Evolutionary conservation across 208 protist species (phyloP).

Genomic region (Wallacemonas sp.): DNA sequence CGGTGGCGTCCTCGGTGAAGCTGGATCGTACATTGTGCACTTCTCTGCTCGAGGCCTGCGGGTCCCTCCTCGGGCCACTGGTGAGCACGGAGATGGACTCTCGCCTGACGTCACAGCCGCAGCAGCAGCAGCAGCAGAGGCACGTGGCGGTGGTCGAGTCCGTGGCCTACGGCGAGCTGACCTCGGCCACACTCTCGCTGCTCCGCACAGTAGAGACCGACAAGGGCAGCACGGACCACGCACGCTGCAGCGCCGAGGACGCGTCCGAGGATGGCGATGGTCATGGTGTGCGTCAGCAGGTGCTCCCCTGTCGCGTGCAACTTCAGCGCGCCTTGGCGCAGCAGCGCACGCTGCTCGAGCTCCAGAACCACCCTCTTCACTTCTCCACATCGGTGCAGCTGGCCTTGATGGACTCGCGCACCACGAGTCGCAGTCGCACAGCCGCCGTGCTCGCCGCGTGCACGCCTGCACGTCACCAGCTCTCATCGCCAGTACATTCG

Average conservation of each 20-base stretch:
- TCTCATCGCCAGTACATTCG: no score
- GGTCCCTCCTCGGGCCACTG: no score
- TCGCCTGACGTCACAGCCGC: neutral
- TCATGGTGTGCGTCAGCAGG: no score
- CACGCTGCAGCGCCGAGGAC: no score
- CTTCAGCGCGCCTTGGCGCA: slow-evolving; percentile 3
- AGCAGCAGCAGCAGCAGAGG: neutral
- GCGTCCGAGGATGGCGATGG: no score
- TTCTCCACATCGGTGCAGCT: slow-evolving; percentile 6
- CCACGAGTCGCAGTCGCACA: neutral
- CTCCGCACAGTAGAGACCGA: neutral
- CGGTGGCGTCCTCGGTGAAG: no score
- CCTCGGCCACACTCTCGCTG: neutral
- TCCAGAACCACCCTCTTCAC: neutral
- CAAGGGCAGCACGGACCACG: neutral
- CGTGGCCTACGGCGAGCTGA: slow-evolving; percentile 1
- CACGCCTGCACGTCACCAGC: no score
- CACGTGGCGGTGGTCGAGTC: neutral
- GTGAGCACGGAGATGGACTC: no score
- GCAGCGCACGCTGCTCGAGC: slow-evolving; percentile 12
- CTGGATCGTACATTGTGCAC: no score
- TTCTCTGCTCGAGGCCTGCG: no score
- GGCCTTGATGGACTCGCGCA: neutral
- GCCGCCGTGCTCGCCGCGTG: neutral
- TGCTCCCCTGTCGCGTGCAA: neutral